Conservation (phyloP, 768 basidiomycete genomes). For the Trametes maxima region DNA sequence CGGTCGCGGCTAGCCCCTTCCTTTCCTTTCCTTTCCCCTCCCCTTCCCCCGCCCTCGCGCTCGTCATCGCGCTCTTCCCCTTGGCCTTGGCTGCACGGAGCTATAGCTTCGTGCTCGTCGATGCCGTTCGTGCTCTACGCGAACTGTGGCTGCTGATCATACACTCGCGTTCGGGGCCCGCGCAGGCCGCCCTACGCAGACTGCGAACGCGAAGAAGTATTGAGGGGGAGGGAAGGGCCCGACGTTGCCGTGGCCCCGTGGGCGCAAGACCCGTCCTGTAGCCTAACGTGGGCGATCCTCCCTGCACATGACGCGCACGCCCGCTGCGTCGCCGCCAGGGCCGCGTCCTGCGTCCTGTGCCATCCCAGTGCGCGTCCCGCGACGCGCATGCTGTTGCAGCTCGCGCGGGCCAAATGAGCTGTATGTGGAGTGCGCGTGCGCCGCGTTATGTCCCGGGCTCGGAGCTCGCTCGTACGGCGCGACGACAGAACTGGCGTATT, state of each 20-base stretch:
- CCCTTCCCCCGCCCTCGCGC: neutral
- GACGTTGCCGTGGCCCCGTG: neutral
- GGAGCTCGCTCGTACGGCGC: neutral
- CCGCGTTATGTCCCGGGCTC: neutral
- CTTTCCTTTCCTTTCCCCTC: neutral
- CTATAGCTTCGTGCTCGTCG: too few relatives aligned
- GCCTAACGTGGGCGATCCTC: conserved; percentile 1
- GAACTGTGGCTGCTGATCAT: too few relatives aligned
- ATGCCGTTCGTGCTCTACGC: too few relatives aligned
- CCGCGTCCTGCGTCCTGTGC: neutral
- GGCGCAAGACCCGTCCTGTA: conserved; percentile 8
- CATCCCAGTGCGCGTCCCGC: conserved; percentile 5
- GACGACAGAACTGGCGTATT: neutral
- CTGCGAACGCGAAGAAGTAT: too few relatives aligned
- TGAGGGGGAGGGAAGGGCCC: too few relatives aligned
- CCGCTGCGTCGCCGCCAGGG: neutral
- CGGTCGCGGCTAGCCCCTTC: neutral
- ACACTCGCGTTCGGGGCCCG: too few relatives aligned
- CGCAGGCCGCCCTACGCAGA: too few relatives aligned
- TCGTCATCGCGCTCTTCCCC: neutral
- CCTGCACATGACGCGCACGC: conserved; percentile 7
- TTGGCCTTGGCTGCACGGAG: too few relatives aligned
- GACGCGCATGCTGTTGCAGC: neutral
- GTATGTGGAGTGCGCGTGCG: neutral
- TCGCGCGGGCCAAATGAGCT: too few relatives aligned